These are phyloP conservation scores for Echites panduratus DNA, from an alignment of 257 asterid species.

Conservation along the genomic window DNA sequence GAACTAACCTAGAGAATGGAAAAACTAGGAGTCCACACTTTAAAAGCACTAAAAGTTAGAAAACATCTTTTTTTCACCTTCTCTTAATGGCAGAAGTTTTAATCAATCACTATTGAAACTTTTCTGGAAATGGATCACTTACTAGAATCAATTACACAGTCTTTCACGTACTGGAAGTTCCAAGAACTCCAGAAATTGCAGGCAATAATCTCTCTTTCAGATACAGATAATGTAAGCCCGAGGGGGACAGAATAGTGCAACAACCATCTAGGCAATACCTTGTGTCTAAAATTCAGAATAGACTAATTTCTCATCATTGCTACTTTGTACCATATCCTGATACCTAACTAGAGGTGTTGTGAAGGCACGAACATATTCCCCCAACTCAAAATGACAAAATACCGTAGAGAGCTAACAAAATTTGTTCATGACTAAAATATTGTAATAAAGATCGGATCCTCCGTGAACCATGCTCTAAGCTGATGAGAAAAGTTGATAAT, in stretches of 20 bases:
- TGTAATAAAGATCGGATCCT: neutral
- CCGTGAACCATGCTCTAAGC: neutral
- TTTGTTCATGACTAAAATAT: neutral
- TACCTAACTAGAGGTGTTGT: neutral
- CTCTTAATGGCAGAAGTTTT: neutral
- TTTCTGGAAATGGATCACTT: neutral
- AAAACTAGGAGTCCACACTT: neutral
- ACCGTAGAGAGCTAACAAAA: neutral
- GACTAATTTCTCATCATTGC: neutral
- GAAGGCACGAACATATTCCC: neutral
- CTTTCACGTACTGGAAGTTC: neutral
- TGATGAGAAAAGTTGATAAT: neutral
- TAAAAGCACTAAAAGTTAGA: neutral
- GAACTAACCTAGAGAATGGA: neutral
- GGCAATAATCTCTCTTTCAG: neutral
- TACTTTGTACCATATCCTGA: neutral
- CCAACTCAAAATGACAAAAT: too few relatives aligned
- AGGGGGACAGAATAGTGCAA: neutral
- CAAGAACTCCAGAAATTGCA: neutral
- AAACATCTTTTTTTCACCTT: too few relatives aligned
- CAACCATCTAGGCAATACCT: neutral
- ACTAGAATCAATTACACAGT: neutral
- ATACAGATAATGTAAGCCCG: neutral
- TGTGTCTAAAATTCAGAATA: neutral
- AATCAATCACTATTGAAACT: neutral